A percentile compares a stretch with the other conserved stretches of the same genome.
phyloP scores from a whole-genome alignment of 441 rosid genomes.

The Corymbia calophylla region DNA sequence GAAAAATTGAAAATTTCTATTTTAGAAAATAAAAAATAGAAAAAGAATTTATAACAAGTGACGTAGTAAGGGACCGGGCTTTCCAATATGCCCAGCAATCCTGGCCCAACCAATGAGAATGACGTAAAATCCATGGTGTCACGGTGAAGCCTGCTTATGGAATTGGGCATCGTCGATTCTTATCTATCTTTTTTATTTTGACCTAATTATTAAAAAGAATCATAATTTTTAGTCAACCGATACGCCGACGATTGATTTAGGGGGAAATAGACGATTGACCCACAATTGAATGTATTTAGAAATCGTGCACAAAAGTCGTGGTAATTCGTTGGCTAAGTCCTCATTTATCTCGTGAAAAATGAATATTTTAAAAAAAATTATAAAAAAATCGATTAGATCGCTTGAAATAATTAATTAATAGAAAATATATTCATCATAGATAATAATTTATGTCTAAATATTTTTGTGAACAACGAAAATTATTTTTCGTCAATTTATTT shows the following conservation, averaged over 20 bases:
- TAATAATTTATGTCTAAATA: accelerated
- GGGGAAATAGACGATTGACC: neutral
- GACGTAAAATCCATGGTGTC: neutral
- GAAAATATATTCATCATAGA: no score
- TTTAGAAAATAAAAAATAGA: neutral
- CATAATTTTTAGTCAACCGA: neutral
- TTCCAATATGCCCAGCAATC: neutral
- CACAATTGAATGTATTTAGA: neutral
- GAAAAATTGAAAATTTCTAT: neutral
- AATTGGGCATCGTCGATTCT: neutral
- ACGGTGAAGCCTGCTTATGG: neutral
- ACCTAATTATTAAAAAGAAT: neutral
- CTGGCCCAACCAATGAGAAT: neutral
- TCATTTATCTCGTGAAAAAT: accelerated
- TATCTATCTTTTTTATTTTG: neutral
- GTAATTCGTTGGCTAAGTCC: neutral
- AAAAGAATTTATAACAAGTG: neutral
- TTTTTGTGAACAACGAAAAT: accelerated
- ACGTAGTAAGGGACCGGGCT: neutral
- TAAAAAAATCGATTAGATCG: accelerated
- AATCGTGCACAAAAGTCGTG: neutral
- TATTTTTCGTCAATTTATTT: no score
- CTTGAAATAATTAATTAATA: accelerated
- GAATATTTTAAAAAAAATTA: no score
- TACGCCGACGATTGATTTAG: neutral